phyloP scores from a whole-genome alignment of 2,329 filamentous ascomycete genomes.

The Ramularia endophylla region DNA sequence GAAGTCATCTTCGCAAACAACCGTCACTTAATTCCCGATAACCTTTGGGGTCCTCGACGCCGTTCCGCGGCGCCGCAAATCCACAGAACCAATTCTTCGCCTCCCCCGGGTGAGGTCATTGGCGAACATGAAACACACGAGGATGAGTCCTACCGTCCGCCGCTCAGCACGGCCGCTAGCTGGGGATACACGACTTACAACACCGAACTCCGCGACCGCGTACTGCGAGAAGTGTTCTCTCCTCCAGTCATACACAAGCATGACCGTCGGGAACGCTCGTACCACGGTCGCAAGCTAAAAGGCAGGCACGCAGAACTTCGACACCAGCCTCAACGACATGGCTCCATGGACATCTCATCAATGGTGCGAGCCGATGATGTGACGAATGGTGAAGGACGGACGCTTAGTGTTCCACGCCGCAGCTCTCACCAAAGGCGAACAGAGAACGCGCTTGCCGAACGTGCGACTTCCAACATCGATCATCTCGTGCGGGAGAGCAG shows the following conservation, averaged over 20 bases:
- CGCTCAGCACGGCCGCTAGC: constrained; percentile 47
- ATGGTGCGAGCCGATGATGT: constrained; percentile 3
- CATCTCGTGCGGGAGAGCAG: constrained; percentile 16
- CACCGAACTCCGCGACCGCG: constrained; percentile 77
- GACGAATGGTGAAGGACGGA: background rate
- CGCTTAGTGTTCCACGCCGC: no score
- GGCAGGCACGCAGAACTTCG: no score
- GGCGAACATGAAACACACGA: constrained; percentile 18
- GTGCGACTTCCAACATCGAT: constrained; percentile 21
- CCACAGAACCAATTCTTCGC: constrained; percentile 23
- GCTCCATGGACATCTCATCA: constrained; percentile 8
- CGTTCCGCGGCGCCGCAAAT: constrained; percentile 31
- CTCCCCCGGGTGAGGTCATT: constrained; percentile 11
- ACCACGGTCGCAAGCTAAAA: constrained; percentile 60
- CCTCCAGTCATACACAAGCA: constrained; percentile 78
- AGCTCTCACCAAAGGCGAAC: constrained; percentile 1
- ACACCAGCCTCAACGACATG: constrained; percentile 25
- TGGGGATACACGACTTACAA: constrained; percentile 95
- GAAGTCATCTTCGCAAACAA: constrained; percentile 95
- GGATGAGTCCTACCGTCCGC: constrained; percentile 26
- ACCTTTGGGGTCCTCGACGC: constrained; percentile 59
- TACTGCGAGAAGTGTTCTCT: constrained; percentile 85
- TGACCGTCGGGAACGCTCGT: constrained; percentile 62
- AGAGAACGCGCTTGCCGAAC: constrained; percentile 8
- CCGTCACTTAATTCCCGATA: constrained; percentile 82